These are phyloP conservation scores for Parascedosporium putredinis DNA, from an alignment of 2,329 filamentous ascomycete genomes.

Conservation along the genomic window DNA sequence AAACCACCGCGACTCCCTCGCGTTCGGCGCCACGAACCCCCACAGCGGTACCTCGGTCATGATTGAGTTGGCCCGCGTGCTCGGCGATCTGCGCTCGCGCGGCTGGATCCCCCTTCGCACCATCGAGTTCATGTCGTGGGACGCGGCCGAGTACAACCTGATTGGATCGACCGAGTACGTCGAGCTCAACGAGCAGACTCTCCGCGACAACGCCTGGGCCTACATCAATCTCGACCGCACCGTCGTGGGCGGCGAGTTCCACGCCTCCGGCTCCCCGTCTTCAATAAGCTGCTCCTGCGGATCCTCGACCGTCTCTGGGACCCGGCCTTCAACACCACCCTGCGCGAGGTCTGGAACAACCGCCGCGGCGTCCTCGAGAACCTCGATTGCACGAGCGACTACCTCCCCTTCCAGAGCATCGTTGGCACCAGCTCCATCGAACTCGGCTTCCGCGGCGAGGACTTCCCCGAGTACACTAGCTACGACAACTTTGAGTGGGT, in stretches of 20 bases:
- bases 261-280: constrained; percentile 74
- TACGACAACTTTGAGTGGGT: constrained; percentile 91
- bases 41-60: constrained; percentile 85
- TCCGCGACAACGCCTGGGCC: constrained; percentile 67
- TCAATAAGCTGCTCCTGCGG: constrained; percentile 59
- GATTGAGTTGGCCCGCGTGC: constrained; percentile 76
- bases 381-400: constrained; percentile 69
- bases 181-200: constrained; percentile 64
- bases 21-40: constrained; percentile 76
- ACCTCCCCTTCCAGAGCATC: constrained; percentile 82
- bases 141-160: constrained; percentile 84
- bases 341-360: constrained; percentile 68
- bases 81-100: constrained; percentile 63
- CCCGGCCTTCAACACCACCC: constrained; percentile 57
- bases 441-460: constrained; percentile 60
- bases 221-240: constrained; percentile 89
- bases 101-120: constrained; percentile 91
- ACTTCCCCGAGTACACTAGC: constrained; percentile 67
- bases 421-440: constrained; percentile 83
- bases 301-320: constrained; percentile 67
- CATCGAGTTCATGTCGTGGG: constrained; percentile 96
- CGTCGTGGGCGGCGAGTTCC: constrained; percentile 64
- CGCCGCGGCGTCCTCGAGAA: constrained; percentile 51
- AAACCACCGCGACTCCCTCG: constrained; percentile 89
- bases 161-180: constrained; percentile 94